phyloP scores from a whole-genome alignment of 2,329 filamentous ascomycete species.

The Scytalidium lignicola region DNA sequence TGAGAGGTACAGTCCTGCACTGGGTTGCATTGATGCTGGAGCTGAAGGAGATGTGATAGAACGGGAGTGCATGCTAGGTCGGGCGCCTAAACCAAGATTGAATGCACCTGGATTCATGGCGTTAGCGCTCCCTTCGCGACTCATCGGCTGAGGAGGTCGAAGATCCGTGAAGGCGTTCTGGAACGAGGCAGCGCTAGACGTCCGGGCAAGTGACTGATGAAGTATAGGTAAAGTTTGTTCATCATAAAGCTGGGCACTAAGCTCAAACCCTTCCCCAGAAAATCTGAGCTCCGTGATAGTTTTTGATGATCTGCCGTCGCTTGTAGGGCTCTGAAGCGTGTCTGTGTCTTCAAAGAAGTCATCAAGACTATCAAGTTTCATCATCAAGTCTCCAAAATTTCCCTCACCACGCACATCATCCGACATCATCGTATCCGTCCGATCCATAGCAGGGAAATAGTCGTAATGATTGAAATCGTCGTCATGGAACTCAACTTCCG shows the following conservation, averaged over 20 bases:
- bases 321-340: conserved; percentile 47
- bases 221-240: conserved; percentile 88
- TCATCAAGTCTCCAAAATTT: conserved; percentile 77
- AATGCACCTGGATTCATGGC: conserved; percentile 60
- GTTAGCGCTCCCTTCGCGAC: conserved; percentile 54
- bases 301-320: conserved; percentile 55
- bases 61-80: conserved; percentile 71
- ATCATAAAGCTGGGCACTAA: conserved; percentile 80
- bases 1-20: conserved; percentile 58
- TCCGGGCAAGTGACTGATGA: conserved; percentile 69
- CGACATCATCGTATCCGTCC: conserved; percentile 89
- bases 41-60: conserved; percentile 78
- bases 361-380: conserved; percentile 72
- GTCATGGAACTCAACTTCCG: conserved; percentile 83
- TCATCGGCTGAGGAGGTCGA: conserved; percentile 52
- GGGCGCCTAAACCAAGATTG: conserved; percentile 36
- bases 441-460: conserved; percentile 60
- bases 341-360: conserved; percentile 71
- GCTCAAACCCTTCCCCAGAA: conserved; percentile 61
- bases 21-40: conserved; percentile 48
- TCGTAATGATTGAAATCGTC: conserved; percentile 64
- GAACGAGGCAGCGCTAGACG: conserved; percentile 69
- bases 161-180: conserved; percentile 83
- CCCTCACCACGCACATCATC: conserved; percentile 62
- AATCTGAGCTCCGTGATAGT: conserved; percentile 63